Evolutionary conservation across 1,284 basidiomycete genomes (phyloP), one percentile per base, ranked within the genome.

Genomic region (Ganoderma leucocontextum): DNA sequence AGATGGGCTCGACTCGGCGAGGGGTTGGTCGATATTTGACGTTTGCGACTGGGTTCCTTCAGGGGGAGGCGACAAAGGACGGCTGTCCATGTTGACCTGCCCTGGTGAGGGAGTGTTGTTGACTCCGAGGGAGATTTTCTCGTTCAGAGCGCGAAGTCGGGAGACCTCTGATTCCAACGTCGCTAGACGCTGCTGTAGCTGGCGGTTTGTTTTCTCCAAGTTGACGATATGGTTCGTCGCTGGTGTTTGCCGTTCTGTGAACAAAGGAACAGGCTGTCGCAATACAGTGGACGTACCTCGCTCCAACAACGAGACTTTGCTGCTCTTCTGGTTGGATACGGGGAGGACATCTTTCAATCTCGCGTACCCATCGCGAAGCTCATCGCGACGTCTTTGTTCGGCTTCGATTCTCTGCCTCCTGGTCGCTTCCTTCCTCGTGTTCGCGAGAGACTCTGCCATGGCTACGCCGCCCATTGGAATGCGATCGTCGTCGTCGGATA

Each of bases 251-350:
- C n/a, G 13, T 38, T 41, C 22, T 39, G 69, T 53, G 59, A 72
- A 70, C 53, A 49, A 17, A 66, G 35, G 36, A 33, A 49, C 57
- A 33, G 10, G 52, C 6, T 47, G 33, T 35, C 44, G 44, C 52
- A 69, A 44, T 25, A 72, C 66, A 66, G 38, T 44, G 64, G 53
- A 80, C 87, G 70, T 75, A 95, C 94, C 93, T 85, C 95, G 86
- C 80, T 96, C 95, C 66, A 96, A 84, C 64, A 96, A 81, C 38
- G 90, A 92, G n/a, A 94, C 91, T 79, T 96, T 96, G 83, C 92
- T 94, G 77, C 90, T 91, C 81, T 95, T 94, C 84, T 95, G 94
- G 80, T 93, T 95, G 17, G 92, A 93, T 59, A 90, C 85, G 2
- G 95, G 95, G 6, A 96, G 84, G 35, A 92, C 92, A 70, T 94